phyloP scores from a whole-genome alignment of 305 asterid genomes.

The Fraxinus nigra region DNA sequence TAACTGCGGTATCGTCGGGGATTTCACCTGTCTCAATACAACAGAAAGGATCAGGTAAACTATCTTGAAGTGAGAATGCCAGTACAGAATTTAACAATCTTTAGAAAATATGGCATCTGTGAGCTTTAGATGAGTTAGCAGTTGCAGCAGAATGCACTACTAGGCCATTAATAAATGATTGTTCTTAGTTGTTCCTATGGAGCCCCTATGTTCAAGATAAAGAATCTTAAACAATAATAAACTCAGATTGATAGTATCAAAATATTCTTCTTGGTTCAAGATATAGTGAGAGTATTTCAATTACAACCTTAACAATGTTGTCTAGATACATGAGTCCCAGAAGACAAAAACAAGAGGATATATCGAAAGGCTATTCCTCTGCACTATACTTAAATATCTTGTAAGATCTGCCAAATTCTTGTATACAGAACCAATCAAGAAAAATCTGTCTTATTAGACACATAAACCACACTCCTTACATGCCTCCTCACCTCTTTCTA shows the following conservation, averaged over 20 bases:
- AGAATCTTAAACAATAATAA: neutral
- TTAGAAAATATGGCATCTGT: constrained; percentile 2
- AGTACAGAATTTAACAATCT: neutral
- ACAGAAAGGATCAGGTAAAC: constrained; percentile 12
- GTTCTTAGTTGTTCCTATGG: neutral
- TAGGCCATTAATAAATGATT: neutral
- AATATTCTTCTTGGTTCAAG: neutral
- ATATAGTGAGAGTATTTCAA: neutral
- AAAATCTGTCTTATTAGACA: neutral
- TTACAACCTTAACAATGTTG: neutral
- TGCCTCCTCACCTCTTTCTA: neutral
- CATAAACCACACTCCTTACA: neutral
- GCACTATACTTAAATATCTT: neutral
- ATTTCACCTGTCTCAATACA: constrained; percentile 59
- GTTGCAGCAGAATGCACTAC: neutral
- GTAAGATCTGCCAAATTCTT: neutral
- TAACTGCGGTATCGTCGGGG: constrained; percentile 74
- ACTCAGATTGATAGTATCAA: neutral
- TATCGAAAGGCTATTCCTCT: neutral
- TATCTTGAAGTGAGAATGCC: neutral
- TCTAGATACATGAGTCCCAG: neutral
- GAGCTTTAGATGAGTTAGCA: constrained; percentile 1
- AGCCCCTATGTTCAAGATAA: neutral
- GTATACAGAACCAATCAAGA: too few species aligned
- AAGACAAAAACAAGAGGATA: neutral